phyloP scores from a whole-genome alignment of 495 filamentous ascomycete genomes.

The Usnea hakonensis region DNA sequence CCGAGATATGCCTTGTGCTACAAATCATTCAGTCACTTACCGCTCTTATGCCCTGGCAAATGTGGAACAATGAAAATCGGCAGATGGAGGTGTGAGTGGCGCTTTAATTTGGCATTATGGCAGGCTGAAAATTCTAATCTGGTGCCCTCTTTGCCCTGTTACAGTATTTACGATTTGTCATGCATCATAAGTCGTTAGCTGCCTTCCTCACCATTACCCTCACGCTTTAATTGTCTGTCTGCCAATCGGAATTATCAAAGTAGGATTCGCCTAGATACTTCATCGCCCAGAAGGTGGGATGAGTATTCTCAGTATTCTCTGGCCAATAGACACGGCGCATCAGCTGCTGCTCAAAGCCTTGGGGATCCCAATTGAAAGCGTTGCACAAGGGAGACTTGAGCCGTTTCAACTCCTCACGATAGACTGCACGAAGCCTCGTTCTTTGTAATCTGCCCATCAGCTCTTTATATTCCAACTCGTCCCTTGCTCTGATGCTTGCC shows the following conservation, averaged over 20 bases:
- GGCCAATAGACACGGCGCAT: not conserved
- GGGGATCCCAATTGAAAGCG: not conserved
- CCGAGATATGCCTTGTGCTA: no score
- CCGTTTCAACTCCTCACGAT: not conserved
- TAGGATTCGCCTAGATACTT: not conserved
- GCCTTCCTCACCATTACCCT: not conserved
- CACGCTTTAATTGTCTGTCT: not conserved
- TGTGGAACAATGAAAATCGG: no score
- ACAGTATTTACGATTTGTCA: not conserved
- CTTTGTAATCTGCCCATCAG: not conserved
- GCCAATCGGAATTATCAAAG: not conserved
- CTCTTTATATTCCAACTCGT: not conserved
- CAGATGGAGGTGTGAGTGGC: no score
- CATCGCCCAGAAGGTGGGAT: not conserved
- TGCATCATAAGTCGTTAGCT: not conserved
- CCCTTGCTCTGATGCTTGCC: not conserved
- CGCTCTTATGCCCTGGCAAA: no score
- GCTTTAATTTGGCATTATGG: no score
- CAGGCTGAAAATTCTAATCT: no score
- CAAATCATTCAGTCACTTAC: no score
- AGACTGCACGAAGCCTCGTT: not conserved
- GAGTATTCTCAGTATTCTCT: not conserved
- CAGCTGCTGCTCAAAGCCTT: not conserved
- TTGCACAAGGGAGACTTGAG: not conserved
- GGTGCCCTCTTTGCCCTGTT: no score